These are phyloP conservation scores for Penicillium sp. DNA, from an alignment of 2,329 filamentous ascomycete genomes.

Conservation along the genomic window DNA sequence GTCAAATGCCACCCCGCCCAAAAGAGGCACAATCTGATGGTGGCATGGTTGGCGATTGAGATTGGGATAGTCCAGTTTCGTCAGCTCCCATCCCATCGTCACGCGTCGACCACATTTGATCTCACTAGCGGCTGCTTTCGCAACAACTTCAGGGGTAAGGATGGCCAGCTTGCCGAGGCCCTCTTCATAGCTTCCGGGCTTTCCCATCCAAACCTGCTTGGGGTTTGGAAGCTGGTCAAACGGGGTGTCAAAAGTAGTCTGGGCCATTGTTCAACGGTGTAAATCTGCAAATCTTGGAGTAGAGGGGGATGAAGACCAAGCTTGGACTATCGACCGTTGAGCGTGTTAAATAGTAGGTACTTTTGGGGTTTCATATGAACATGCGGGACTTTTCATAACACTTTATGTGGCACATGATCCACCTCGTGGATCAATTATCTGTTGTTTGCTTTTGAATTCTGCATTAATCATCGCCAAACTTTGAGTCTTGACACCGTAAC, in stretches of 20 bases:
- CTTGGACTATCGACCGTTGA: neutral
- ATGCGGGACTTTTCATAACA: neutral
- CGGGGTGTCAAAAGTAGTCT: constrained; percentile 27
- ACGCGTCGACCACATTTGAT: constrained; percentile 51
- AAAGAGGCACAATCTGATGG: constrained; percentile 48
- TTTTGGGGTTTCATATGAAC: neutral
- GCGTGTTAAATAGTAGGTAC: neutral
- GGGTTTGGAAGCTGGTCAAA: constrained; percentile 48
- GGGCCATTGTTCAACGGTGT: constrained; percentile 5
- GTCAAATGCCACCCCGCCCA: constrained; percentile 47
- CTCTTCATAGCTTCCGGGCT: constrained; percentile 47
- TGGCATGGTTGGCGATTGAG: constrained; percentile 49
- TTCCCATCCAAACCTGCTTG: constrained; percentile 46
- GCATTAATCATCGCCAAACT: neutral
- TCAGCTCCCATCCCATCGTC: constrained; percentile 53
- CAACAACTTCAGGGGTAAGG: constrained; percentile 51
- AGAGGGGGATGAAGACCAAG: neutral
- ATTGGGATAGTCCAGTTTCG: constrained; percentile 53
- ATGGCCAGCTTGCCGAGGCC: constrained; percentile 50
- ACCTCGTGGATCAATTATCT: neutral
- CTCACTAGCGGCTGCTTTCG: constrained; percentile 46
- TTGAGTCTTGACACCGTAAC: neutral
- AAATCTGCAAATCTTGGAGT: neutral
- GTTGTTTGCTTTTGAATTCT: no score
- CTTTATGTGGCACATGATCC: neutral